Conservation (phyloP, 2,329 filamentous ascomycete genomes). For the Pseudogymnoascus sp. region DNA sequence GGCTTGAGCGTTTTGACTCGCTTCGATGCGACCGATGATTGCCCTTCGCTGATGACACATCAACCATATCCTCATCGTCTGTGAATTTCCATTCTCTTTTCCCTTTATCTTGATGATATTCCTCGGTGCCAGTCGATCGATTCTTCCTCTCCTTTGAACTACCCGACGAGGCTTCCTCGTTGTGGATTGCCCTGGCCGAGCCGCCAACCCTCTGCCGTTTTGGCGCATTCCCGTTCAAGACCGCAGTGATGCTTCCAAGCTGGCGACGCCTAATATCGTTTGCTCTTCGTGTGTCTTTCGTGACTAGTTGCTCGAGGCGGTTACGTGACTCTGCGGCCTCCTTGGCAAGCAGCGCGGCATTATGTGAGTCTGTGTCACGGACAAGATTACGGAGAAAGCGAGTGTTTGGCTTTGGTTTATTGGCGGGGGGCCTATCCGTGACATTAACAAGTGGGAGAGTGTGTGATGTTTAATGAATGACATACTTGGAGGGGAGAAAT, state of each 20-base stretch:
- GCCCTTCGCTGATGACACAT: background rate
- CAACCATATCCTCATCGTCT: background rate
- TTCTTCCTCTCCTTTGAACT: background rate
- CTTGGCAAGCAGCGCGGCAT: slow-evolving; percentile 73
- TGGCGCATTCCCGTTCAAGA: slow-evolving; percentile 36
- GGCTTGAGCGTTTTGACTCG: background rate
- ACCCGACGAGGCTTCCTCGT: background rate
- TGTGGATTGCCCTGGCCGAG: background rate
- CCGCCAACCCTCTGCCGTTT: slow-evolving; percentile 20
- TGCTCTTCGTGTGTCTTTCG: slow-evolving; percentile 32
- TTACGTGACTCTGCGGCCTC: slow-evolving; percentile 72
- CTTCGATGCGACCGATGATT: background rate
- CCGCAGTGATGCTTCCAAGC: slow-evolving; percentile 52
- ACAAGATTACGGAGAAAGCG: slow-evolving; percentile 83
- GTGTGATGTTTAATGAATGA: background rate
- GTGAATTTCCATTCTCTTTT: background rate
- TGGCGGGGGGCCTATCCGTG: slow-evolving; percentile 36
- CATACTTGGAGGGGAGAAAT: slow-evolving; percentile 46
- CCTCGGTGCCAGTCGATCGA: background rate
- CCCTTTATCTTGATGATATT: background rate
- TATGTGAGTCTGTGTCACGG: slow-evolving; percentile 79
- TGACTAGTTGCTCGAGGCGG: slow-evolving; percentile 55
- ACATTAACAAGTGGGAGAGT: background rate
- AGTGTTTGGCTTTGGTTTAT: slow-evolving; percentile 80
- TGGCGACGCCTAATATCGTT: slow-evolving; percentile 48